A percentile compares a stretch with the other conserved stretches of the same genome.
phyloP scores from a whole-genome alignment of 495 filamentous ascomycete species.

The Neurospora cerealis region DNA sequence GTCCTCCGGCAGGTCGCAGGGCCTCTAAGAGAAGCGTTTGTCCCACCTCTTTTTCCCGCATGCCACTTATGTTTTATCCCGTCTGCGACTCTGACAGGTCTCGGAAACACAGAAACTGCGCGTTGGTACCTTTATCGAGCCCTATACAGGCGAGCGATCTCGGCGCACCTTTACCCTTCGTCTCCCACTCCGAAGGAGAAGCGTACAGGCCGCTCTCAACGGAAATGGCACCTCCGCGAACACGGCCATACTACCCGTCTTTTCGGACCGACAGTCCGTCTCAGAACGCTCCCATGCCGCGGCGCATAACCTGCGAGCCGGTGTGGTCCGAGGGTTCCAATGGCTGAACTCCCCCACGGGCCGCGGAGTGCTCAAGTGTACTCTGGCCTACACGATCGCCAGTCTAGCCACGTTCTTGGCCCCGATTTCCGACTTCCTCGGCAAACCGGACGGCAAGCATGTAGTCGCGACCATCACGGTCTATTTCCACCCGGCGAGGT shows the following conservation, averaged over 20 bases:
- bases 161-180: slow-evolving; percentile 49
- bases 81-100: background rate
- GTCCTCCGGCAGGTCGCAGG: slow-evolving; percentile 14
- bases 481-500: slow-evolving; percentile 93
- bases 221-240: slow-evolving; percentile 10
- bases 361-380: slow-evolving; percentile 80
- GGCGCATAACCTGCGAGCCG: slow-evolving; percentile 17
- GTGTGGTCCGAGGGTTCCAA: slow-evolving; percentile 17
- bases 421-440: slow-evolving; percentile 60
- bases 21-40: slow-evolving; percentile 28
- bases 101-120: slow-evolving; percentile 37
- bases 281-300: slow-evolving; percentile 19
- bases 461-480: slow-evolving; percentile 88
- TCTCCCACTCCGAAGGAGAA: slow-evolving; percentile 6
- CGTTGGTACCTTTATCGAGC: slow-evolving; percentile 52
- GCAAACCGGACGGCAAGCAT: slow-evolving; percentile 89
- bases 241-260: slow-evolving; percentile 1
- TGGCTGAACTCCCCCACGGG: slow-evolving; percentile 47
- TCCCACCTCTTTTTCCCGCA: background rate
- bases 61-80: background rate
- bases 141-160: slow-evolving; percentile 49
- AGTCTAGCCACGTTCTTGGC: slow-evolving; percentile 81
- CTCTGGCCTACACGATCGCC: slow-evolving; percentile 80
- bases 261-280: slow-evolving; percentile 11
- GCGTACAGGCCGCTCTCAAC: slow-evolving; percentile 11